phyloP scores from a whole-genome alignment of 2,329 filamentous ascomycete genomes.

The Ophiostoma sp. region DNA sequence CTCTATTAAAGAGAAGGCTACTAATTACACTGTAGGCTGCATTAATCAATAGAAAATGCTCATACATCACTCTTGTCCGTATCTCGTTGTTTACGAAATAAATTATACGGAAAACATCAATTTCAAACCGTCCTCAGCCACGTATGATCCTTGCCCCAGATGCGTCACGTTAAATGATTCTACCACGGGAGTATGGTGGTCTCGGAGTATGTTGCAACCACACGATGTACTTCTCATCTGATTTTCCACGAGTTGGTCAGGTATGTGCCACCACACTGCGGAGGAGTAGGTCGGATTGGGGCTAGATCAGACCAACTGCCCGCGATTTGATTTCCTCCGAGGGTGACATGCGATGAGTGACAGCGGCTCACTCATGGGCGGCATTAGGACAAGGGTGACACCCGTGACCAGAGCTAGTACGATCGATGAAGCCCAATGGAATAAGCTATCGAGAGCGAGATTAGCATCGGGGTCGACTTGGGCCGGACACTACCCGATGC shows the following conservation, averaged over 20 bases:
- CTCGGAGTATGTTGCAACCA: not conserved
- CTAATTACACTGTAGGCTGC: not conserved
- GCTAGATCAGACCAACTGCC: not conserved
- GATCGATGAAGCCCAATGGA: not conserved
- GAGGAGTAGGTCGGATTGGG: not conserved
- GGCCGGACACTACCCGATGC: constrained; percentile 17
- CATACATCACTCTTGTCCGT: too few species aligned
- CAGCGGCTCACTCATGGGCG: not conserved
- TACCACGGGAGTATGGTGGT: not conserved
- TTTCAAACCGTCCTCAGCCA: too few species aligned
- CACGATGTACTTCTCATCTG: not conserved
- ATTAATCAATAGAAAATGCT: not conserved
- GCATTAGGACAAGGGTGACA: not conserved
- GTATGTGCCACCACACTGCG: not conserved
- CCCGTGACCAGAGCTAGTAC: not conserved
- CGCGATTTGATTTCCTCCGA: constrained; percentile 1
- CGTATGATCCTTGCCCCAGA: not conserved
- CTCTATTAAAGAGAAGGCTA: not conserved
- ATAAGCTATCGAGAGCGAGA: not conserved
- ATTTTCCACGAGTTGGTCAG: not conserved
- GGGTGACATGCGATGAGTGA: not conserved
- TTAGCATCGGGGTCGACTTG: not conserved
- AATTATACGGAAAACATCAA: too few species aligned
- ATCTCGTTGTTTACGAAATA: too few species aligned
- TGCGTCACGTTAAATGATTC: not conserved